phyloP scores from a whole-genome alignment of 2,329 filamentous ascomycete species.

The Lachnellula occidentalis region DNA sequence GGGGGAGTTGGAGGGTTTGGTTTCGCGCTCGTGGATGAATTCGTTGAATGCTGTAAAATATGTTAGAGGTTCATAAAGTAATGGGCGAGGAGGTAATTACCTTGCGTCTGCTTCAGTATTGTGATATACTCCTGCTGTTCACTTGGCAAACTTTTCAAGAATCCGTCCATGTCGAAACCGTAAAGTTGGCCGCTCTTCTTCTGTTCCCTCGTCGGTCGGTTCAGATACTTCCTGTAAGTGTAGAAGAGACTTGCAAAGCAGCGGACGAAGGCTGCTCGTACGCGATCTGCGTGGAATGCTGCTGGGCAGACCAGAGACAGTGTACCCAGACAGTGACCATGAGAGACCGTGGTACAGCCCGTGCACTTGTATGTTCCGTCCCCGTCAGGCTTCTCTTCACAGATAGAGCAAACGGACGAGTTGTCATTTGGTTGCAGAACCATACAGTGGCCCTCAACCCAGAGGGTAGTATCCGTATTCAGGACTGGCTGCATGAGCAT shows the following conservation, averaged over 20 bases:
- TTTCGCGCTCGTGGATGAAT: constrained; percentile 79
- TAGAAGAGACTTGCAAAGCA: constrained; percentile 62
- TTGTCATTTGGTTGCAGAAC: constrained; percentile 57
- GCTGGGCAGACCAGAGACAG: constrained; percentile 59
- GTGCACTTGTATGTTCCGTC: constrained; percentile 73
- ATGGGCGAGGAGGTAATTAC: constrained; percentile 34
- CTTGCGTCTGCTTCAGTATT: constrained; percentile 63
- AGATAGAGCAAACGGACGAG: constrained; percentile 62
- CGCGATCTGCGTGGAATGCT: constrained; percentile 56
- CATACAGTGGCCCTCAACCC: constrained; percentile 82
- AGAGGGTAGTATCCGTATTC: constrained; percentile 73
- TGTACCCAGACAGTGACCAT: constrained; percentile 56
- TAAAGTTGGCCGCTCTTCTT: constrained; percentile 55
- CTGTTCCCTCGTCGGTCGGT: constrained; percentile 54
- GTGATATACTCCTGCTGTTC: constrained; percentile 60
- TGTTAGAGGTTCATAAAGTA: constrained; percentile 37
- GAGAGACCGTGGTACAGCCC: constrained; percentile 54
- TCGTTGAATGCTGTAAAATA: constrained; percentile 62
- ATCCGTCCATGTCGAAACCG: constrained; percentile 60
- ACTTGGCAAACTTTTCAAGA: constrained; percentile 58
- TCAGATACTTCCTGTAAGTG: constrained; percentile 59
- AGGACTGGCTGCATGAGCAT: constrained; percentile 73
- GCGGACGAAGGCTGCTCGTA: constrained; percentile 58
- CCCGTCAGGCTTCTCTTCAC: constrained; percentile 60
- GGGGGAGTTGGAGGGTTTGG: constrained; percentile 54